Percentiles rank a stretch among this genome's conserved stretches.
Evolutionary conservation across 176 grass and related monocot genomes (phyloP).

Genomic region (Cenchrus purpureus): DNA sequence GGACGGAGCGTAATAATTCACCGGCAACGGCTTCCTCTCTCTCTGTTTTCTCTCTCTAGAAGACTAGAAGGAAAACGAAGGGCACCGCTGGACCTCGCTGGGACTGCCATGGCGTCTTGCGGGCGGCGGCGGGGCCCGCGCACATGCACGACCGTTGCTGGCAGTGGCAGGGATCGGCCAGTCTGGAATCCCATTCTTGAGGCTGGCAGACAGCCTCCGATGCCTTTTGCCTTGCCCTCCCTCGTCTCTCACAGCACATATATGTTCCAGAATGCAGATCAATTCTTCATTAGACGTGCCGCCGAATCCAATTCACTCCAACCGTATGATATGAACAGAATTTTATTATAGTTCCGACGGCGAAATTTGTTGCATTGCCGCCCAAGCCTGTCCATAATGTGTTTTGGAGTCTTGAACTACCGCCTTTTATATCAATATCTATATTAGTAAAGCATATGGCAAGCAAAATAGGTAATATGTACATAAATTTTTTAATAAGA

Average conservation of each 20-base stretch:
- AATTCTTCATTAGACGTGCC: background rate
- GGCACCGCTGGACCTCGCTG: conserved; percentile 58
- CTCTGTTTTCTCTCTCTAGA: background rate
- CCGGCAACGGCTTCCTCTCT: conserved; percentile 32
- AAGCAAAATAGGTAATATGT: too few relatives aligned
- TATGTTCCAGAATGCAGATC: background rate
- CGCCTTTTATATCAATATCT: too few relatives aligned
- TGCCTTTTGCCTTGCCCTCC: background rate
- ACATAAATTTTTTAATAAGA: too few relatives aligned
- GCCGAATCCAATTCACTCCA: conserved; percentile 22
- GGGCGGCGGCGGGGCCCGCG: conserved; percentile 28
- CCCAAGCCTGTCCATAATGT: too few relatives aligned
- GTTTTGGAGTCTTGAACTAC: too few relatives aligned
- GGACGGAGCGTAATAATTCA: conserved; percentile 2
- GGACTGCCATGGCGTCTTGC: conserved; percentile 46
- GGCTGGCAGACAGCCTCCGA: background rate
- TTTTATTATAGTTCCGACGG: background rate
- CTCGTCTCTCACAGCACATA: conserved; percentile 5
- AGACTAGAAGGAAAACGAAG: background rate
- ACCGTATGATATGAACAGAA: background rate
- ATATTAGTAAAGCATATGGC: too few relatives aligned
- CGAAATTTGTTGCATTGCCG: background rate
- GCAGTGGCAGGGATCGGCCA: background rate
- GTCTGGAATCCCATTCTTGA: conserved; percentile 39
- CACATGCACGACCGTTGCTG: conserved; percentile 54